Evolutionary conservation across 805 yeast species (phyloP).

Genomic region (Danielozyma ontarioensis): DNA sequence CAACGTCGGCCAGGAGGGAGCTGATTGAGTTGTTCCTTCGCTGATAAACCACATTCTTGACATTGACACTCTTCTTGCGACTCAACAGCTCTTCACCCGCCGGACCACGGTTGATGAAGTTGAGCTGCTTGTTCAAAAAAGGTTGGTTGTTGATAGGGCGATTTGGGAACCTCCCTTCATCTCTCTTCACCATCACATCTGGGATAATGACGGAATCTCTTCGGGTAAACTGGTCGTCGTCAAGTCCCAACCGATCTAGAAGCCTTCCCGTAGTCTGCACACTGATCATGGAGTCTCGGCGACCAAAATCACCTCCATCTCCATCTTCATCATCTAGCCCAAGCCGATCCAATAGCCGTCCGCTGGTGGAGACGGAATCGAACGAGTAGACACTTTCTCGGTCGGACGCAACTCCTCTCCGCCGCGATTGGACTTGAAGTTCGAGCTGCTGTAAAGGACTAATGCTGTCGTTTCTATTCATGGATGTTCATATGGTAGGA

Average conservation of each 20-base stretch:
- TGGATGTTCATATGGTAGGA: no score
- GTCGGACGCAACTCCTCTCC: constrained; percentile 13
- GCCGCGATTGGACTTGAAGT: constrained; percentile 7
- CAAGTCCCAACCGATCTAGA: constrained; percentile 23
- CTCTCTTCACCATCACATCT: no score
- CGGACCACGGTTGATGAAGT: no score
- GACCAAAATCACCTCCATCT: constrained; percentile 7
- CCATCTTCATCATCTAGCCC: constrained; percentile 21
- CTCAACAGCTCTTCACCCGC: no score
- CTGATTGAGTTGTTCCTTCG: constrained; percentile 18
- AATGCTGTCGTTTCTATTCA: neutral
- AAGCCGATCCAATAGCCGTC: constrained; percentile 35
- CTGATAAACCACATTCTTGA: constrained; percentile 6
- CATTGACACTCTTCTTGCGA: neutral
- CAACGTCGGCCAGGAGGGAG: constrained; percentile 21
- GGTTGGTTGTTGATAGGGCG: no score
- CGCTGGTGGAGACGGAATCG: constrained; percentile 40
- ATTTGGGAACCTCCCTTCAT: no score
- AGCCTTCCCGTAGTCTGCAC: constrained; percentile 26
- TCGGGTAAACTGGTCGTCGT: constrained; percentile 7
- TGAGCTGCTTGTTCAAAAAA: no score
- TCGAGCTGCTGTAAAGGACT: constrained; percentile 18
- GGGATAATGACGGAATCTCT: no score
- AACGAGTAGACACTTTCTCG: constrained; percentile 38
- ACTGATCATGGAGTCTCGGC: constrained; percentile 17